Evolutionary conservation across 2,329 filamentous ascomycete genomes (phyloP).

Genomic region (Thelonectria rubi): DNA sequence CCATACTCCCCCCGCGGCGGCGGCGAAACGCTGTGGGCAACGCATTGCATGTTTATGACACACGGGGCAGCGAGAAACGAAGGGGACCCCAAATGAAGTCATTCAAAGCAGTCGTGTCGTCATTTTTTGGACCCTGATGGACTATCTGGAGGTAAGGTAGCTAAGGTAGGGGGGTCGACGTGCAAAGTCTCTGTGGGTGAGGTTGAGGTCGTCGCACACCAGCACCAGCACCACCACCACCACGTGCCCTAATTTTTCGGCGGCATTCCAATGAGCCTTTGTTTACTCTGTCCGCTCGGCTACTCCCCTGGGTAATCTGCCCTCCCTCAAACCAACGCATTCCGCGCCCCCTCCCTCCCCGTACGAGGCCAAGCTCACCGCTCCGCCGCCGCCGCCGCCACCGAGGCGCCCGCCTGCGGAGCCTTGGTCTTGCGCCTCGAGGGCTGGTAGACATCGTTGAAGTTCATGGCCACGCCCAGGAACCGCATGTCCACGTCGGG

Average conservation of each 20-base stretch:
- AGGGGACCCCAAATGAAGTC: conserved; percentile 5
- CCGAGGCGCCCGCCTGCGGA: conserved; percentile 32
- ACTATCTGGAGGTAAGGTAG: conserved; percentile 1
- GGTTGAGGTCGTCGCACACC: conserved; percentile 4
- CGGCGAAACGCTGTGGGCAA: conserved; percentile 7
- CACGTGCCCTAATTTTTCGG: conserved; percentile 1
- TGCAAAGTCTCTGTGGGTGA: background rate
- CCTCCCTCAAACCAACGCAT: background rate
- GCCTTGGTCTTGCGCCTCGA: conserved; percentile 69
- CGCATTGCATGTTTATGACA: conserved; percentile 17
- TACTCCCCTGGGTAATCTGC: background rate
- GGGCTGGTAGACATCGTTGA: conserved; percentile 94
- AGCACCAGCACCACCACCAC: conserved; percentile 2
- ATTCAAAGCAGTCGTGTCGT: conserved; percentile 27
- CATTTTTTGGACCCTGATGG: conserved; percentile 23
- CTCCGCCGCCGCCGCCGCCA: conserved; percentile 26
- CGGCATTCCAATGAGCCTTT: conserved; percentile 9
- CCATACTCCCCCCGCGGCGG: too few relatives aligned
- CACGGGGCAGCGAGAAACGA: background rate
- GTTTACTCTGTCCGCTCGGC: background rate
- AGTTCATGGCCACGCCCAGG: conserved; percentile 97
- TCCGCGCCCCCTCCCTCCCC: conserved; percentile 41
- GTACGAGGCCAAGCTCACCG: conserved; percentile 35
- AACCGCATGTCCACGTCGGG: conserved; percentile 96
- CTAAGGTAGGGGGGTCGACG: too few relatives aligned